Evolutionary conservation across 202 grass and related monocot genomes (phyloP).

Genomic region (Panicum virgatum): DNA sequence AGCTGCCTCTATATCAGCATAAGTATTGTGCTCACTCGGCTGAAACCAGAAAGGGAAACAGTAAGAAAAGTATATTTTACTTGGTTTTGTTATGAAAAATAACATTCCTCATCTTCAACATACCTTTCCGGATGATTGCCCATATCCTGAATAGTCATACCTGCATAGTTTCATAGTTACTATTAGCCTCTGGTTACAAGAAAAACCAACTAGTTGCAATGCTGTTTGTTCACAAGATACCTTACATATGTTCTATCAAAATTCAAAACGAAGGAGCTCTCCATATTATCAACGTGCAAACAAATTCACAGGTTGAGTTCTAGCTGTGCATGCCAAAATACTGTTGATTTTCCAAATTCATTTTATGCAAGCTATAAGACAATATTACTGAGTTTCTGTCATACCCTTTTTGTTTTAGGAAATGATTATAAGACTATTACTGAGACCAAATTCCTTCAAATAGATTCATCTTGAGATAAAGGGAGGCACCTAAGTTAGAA

Average conservation of each 20-base stretch:
- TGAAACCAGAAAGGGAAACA: constrained; percentile 47
- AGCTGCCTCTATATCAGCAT: constrained; percentile 81
- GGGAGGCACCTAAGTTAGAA: background rate
- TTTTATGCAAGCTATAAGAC: background rate
- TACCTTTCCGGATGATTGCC: constrained; percentile 85
- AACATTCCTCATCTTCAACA: background rate
- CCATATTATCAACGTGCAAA: background rate
- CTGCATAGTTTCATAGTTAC: constrained; percentile 47
- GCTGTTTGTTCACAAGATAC: constrained; percentile 1
- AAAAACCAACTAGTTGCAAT: constrained; percentile 9
- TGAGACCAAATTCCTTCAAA: constrained; percentile 20
- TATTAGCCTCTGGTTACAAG: constrained; percentile 4
- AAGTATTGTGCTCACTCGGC: constrained; percentile 74
- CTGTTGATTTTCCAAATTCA: background rate
- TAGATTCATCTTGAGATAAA: background rate
- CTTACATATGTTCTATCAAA: constrained; percentile 8
- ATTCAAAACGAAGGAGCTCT: background rate
- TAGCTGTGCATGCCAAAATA: background rate
- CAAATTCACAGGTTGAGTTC: constrained; percentile 8
- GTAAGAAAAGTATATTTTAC: background rate
- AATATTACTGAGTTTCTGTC: background rate
- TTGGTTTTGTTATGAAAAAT: background rate
- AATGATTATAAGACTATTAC: background rate
- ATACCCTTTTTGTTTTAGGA: background rate
- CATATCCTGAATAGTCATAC: constrained; percentile 91